Evolutionary conservation across 345 rosid species (phyloP), one percentile per base, ranked within the genome.

Genomic region (Conringia planisiliqua): DNA sequence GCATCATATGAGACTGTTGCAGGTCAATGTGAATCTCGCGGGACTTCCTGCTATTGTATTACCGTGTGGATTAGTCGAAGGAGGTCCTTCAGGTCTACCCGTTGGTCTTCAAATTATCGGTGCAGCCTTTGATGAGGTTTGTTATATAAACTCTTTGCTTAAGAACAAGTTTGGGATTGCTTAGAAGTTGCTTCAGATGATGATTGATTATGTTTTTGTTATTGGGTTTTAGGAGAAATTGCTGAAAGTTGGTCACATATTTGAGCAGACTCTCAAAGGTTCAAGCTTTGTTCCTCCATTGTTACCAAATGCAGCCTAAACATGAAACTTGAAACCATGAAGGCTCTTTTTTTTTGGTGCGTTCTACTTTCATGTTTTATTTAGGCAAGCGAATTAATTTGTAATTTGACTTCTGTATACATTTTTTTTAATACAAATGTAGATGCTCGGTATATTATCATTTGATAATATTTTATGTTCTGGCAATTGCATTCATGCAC

Each of bases 41-140:
- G 96, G 98, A 1, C 82, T 91, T 69, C 97, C 98, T 55, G 98
- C 98, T 10, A 71, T 93, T 32, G 98, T 93, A 64, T 74, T 93
- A 83, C 98, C 98, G 0, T 91, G 94, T 72, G 96, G 97, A 68
- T 89, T 91, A 76, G 92, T 87, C 57, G 90, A 91, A 59, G 96
- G 87, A 0, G 97, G 92, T 44, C 63, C 87, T 33, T 77, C 76
- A 1, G 86, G 89, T 24, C 88, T 93, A 81, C 98, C 98, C 3
- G 90, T 93, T 77, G 97, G 97, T 78, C 91, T 91, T 83, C 98
- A 91, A 81, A 89, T 93, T 88, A 88, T 91, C 44, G 96, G 98
- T 75, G 82, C 91, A 24, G 91, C 96, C 48, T 91, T 91, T 81
- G 90, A 88, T 73, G 96, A 93, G 97, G 97, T 93, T 57, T 40